Conservation (phyloP, 345 rosid species). For the Dovyalis caffra region DNA sequence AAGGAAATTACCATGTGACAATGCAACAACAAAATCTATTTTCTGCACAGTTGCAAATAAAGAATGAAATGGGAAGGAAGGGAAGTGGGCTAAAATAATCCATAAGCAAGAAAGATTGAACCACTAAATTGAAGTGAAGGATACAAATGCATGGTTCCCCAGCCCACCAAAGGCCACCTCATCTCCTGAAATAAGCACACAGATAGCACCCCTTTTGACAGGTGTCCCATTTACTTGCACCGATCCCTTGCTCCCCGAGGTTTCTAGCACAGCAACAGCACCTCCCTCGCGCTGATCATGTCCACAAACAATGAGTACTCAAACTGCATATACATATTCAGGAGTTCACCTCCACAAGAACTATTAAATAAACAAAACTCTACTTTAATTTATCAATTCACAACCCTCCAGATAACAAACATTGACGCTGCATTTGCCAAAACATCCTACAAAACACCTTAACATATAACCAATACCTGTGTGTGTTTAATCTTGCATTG, state of each 20-base stretch:
- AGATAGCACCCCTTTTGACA: slow-evolving; percentile 43
- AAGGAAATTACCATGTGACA: slow-evolving; percentile 40
- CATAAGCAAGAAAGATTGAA: slow-evolving; percentile 9
- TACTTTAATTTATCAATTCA: background rate
- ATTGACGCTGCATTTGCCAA: background rate
- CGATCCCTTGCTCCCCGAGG: slow-evolving; percentile 64
- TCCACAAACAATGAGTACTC: slow-evolving; percentile 68
- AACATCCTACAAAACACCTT: background rate
- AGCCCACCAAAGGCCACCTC: slow-evolving; percentile 63
- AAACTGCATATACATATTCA: slow-evolving; percentile 54
- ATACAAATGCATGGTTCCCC: slow-evolving; percentile 81
- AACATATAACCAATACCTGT: slow-evolving; percentile 44
- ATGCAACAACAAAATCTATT: background rate
- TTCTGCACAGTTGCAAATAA: slow-evolving; percentile 1
- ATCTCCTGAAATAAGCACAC: slow-evolving; percentile 68
- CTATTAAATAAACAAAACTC: slow-evolving; percentile 1
- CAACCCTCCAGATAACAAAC: background rate
- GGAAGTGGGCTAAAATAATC: slow-evolving; percentile 1
- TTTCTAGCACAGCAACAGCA: slow-evolving; percentile 61
- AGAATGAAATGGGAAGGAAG: background rate
- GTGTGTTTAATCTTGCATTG: slow-evolving; percentile 64
- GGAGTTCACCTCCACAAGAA: slow-evolving; percentile 56
- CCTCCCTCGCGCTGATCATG: slow-evolving; percentile 77
- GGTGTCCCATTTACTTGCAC: slow-evolving; percentile 64
- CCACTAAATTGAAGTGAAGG: slow-evolving; percentile 36